phyloP scores from a whole-genome alignment of 106 monocot species.

The Xerophyta viscosa region DNA sequence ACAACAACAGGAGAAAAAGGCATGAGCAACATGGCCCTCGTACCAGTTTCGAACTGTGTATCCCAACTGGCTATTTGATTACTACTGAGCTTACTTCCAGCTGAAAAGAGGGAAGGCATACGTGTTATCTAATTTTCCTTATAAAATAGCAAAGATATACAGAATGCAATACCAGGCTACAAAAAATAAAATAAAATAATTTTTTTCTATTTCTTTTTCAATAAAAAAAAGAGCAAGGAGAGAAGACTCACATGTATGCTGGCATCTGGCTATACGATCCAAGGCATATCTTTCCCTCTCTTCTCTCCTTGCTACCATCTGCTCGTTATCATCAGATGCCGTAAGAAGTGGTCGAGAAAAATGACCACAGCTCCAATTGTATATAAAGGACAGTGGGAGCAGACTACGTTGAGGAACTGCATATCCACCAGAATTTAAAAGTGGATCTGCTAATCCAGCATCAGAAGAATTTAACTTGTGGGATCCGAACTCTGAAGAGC shows the following conservation, averaged over 20 bases:
- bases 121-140: too few species aligned
- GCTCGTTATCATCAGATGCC: constrained; percentile 74
- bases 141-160: too few species aligned
- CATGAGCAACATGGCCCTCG: constrained; percentile 56
- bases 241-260: constrained; percentile 63
- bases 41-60: constrained; percentile 76
- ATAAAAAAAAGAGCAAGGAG: neutral
- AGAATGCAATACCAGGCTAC: too few species aligned
- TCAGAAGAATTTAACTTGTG: constrained; percentile 71
- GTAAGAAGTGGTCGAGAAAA: constrained; percentile 92
- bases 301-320: constrained; percentile 56
- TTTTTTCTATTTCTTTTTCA: too few species aligned
- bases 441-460: constrained; percentile 67
- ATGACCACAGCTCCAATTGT: constrained; percentile 99
- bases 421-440: constrained; percentile 47
- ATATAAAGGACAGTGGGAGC: constrained; percentile 84
- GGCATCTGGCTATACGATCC: constrained; percentile 82
- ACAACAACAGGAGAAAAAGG: constrained; percentile 89
- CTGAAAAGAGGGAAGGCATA: constrained; percentile 21
- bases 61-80: constrained; percentile 97
- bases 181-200: too few species aligned
- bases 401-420: constrained; percentile 53
- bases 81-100: constrained; percentile 52
- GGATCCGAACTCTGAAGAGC: constrained; percentile 79
- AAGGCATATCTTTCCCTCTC: constrained; percentile 64